These are phyloP conservation scores for Lodderomyces margitis DNA, from an alignment of 1,139 yeast species.

Conservation along the genomic window DNA sequence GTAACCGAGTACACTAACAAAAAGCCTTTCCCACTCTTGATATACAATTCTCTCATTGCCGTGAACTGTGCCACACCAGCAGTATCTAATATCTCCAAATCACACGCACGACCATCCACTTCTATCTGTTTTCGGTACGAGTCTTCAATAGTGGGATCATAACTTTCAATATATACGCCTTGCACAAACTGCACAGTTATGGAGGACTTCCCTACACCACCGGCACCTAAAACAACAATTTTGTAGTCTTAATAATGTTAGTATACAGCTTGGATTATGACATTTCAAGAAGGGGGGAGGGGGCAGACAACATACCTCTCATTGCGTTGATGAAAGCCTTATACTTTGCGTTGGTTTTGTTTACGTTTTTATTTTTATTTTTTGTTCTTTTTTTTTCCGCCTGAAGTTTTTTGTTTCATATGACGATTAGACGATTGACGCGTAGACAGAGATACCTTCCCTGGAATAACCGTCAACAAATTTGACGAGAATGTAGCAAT, in stretches of 20 bases:
- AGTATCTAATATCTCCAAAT: slow-evolving; percentile 61
- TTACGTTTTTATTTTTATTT: slow-evolving; percentile 1
- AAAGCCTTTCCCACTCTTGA: slow-evolving; percentile 83
- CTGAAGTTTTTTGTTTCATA: too few relatives aligned
- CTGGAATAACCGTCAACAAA: too few relatives aligned
- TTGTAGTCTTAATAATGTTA: slow-evolving; percentile 32
- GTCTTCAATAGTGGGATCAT: slow-evolving; percentile 55
- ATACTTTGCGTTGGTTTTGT: not conserved
- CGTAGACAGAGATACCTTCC: not conserved
- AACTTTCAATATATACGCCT: slow-evolving; percentile 51
- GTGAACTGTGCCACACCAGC: slow-evolving; percentile 56
- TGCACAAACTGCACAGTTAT: slow-evolving; percentile 52
- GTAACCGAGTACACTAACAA: slow-evolving; percentile 87
- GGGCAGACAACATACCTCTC: slow-evolving; percentile 17
- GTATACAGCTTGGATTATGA: too few relatives aligned
- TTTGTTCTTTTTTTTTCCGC: not conserved
- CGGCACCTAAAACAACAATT: slow-evolving; percentile 52
- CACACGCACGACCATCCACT: slow-evolving; percentile 89
- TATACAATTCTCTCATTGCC: slow-evolving; percentile 68
- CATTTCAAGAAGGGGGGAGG: too few relatives aligned
- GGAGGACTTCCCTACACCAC: slow-evolving; percentile 53
- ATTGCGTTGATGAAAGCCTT: slow-evolving; percentile 4
- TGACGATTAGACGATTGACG: slow-evolving; percentile 1
- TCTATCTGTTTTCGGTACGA: slow-evolving; percentile 90
- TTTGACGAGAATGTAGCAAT: too few relatives aligned